These are phyloP conservation scores for Luzula sylvatica DNA, from an alignment of 176 grass and related monocot genomes.

Conservation along the genomic window DNA sequence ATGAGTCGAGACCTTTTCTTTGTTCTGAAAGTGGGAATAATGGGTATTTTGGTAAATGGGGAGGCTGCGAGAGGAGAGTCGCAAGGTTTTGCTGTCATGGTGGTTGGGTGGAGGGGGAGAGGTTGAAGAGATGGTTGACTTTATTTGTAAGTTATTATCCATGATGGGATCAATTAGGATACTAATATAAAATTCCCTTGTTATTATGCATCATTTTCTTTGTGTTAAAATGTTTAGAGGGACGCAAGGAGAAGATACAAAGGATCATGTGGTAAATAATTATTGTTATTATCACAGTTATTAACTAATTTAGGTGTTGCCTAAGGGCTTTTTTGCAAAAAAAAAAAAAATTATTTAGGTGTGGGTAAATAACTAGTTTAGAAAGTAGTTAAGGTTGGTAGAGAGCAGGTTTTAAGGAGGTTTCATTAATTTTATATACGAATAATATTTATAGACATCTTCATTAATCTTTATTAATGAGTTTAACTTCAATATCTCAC, in stretches of 20 bases:
- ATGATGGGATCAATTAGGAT: conserved; percentile 7
- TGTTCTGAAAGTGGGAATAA: conserved; percentile 30
- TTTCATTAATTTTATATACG: too few species aligned
- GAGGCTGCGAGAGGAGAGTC: conserved; percentile 6
- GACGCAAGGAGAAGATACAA: too few species aligned
- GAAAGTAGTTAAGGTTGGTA: conserved; percentile 19
- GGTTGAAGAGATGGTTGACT: conserved; percentile 48
- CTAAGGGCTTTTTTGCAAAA: too few species aligned
- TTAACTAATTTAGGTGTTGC: too few species aligned
- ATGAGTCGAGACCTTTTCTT: conserved; percentile 16
- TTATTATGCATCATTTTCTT: background rate
- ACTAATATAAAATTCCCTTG: background rate
- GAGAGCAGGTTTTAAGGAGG: conserved; percentile 12
- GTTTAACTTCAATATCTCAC: conserved; percentile 6
- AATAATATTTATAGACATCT: too few species aligned
- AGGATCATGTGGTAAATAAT: too few species aligned
- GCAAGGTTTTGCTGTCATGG: conserved; percentile 58
- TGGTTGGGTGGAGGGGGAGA: conserved; percentile 39
- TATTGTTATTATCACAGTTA: too few species aligned
- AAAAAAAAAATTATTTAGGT: too few species aligned
- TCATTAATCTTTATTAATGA: too few species aligned
- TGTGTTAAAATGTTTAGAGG: too few species aligned
- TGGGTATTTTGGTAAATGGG: conserved; percentile 38
- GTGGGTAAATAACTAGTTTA: conserved; percentile 12
- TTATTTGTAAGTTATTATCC: conserved; percentile 29